phyloP scores from a whole-genome alignment of 495 filamentous ascomycete species.

The Pseudoneurospora amorphoporcata region DNA sequence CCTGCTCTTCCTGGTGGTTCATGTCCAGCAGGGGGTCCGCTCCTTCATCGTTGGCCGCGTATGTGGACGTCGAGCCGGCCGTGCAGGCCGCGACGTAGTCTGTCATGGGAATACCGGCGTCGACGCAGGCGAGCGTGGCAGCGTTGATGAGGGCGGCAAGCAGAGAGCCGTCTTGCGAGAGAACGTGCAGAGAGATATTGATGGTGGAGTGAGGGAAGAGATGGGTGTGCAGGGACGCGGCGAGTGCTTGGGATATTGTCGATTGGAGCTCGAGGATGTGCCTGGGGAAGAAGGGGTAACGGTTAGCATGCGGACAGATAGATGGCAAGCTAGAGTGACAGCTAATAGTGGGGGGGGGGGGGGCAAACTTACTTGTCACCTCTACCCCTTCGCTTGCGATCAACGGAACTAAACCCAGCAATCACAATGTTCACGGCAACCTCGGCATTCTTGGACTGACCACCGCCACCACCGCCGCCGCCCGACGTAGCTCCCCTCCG shows the following conservation, averaged over 20 bases:
- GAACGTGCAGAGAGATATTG: conserved; percentile 67
- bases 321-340: neutral
- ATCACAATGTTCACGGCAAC: conserved; percentile 76
- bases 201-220: conserved; percentile 87
- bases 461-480: conserved; percentile 35
- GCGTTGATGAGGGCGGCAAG: conserved; percentile 88
- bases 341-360: neutral
- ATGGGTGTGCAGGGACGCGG: conserved; percentile 64
- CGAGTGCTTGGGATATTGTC: conserved; percentile 64
- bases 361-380: conserved; percentile 57
- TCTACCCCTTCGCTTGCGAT: conserved; percentile 63
- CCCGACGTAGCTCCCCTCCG: conserved; percentile 23
- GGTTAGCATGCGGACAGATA: neutral
- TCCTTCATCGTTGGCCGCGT: conserved; percentile 50
- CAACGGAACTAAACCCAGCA: conserved; percentile 79
- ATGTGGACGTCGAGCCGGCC: conserved; percentile 62
- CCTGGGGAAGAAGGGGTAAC: conserved; percentile 28
- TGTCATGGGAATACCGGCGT: conserved; percentile 89
- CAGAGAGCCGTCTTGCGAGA: conserved; percentile 84
- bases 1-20: conserved; percentile 76
- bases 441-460: conserved; percentile 40
- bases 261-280: conserved; percentile 71
- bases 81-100: conserved; percentile 87
- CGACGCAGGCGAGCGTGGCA: conserved; percentile 80
- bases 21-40: conserved; percentile 85